Conservation (phyloP, 805 yeast genomes). For the Candida berthetii region DNA sequence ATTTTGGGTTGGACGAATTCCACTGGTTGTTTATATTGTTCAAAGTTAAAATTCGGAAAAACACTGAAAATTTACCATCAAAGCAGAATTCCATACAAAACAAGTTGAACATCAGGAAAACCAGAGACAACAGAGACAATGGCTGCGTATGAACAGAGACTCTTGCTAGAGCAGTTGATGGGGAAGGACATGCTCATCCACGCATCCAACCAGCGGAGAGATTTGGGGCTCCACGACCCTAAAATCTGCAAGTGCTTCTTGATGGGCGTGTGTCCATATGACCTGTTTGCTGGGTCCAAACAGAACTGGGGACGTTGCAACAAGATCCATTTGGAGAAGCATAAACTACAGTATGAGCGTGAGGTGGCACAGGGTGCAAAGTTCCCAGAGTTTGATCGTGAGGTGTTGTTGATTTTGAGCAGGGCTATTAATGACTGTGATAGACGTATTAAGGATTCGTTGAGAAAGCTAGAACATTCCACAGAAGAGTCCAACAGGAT, state of each 20-base stretch:
- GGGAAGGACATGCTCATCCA: constrained; percentile 42
- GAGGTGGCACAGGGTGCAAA: constrained; percentile 32
- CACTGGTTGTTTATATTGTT: background rate
- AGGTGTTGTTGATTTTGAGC: constrained; percentile 39
- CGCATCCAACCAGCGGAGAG: constrained; percentile 34
- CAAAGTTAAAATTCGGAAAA: background rate
- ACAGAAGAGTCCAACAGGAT: constrained; percentile 65
- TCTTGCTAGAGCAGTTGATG: constrained; percentile 75
- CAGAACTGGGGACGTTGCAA: constrained; percentile 81
- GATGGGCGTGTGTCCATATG: constrained; percentile 86
- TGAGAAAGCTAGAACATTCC: constrained; percentile 61
- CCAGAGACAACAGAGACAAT: constrained; percentile 21
- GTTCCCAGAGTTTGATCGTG: constrained; percentile 40
- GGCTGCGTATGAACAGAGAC: constrained; percentile 69
- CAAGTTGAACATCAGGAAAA: background rate
- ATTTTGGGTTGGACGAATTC: background rate
- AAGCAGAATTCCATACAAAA: background rate
- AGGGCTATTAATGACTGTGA: constrained; percentile 63
- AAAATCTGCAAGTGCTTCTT: constrained; percentile 74
- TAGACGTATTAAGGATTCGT: constrained; percentile 54
- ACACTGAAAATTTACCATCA: too few relatives aligned
- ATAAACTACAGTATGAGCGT: constrained; percentile 62
- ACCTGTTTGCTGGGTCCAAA: constrained; percentile 74
- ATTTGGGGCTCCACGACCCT: constrained; percentile 41
- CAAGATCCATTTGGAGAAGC: constrained; percentile 65